Evolutionary conservation across 73 alveolate species (phyloP).

Genomic region (Paramecium sonneborni): DNA sequence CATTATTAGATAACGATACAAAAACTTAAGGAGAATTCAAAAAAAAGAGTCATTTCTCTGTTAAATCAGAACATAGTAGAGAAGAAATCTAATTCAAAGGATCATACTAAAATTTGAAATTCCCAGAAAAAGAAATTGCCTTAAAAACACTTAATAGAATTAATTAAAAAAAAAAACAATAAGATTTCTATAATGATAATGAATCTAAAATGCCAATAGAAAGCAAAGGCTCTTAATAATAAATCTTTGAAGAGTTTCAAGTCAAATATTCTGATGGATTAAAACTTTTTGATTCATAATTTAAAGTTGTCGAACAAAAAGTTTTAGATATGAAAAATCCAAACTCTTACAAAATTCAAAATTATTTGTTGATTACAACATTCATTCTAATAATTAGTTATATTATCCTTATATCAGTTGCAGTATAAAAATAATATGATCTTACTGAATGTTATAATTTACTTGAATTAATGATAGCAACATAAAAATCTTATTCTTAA

Average conservation of each 20-base stretch:
- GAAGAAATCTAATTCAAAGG: background rate
- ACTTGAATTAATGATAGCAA: background rate
- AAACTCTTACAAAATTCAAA: background rate
- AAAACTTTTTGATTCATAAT: background rate
- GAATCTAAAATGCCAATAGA: slow-evolving; percentile 13
- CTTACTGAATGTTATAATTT: background rate
- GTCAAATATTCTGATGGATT: background rate
- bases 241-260: background rate
- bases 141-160: background rate
- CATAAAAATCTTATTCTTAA: background rate
- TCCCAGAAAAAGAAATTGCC: background rate
- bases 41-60: background rate
- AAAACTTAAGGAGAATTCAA: background rate
- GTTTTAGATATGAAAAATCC: background rate
- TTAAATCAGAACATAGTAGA: background rate
- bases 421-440: background rate
- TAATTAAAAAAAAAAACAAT: background rate
- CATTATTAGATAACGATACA: background rate
- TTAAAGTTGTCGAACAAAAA: background rate
- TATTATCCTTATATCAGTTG: background rate
- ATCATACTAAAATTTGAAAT: background rate
- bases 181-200: background rate
- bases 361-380: background rate
- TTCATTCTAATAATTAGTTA: background rate
- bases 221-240: background rate